A percentile compares a stretch with the other conserved stretches of the same genome.
Evolutionary conservation across 345 rosid species (phyloP).

Genomic region (Rhodomyrtus tomentosa): DNA sequence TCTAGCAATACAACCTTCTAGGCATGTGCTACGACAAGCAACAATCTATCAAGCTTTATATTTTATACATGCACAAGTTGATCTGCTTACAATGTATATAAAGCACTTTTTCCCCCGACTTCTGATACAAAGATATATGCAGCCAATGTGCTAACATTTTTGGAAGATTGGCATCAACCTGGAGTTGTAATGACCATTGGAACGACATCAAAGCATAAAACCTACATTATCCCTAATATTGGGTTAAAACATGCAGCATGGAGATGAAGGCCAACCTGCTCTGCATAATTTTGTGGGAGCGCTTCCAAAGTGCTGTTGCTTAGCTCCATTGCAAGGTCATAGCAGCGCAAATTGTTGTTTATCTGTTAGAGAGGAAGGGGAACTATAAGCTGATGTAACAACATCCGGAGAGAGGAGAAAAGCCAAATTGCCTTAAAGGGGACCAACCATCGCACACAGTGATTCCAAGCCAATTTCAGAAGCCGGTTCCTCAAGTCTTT

Average conservation of each 20-base stretch:
- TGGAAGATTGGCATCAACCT: background rate
- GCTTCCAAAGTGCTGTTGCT: conserved; percentile 86
- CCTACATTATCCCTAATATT: background rate
- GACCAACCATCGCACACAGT: conserved; percentile 90
- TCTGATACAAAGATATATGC: background rate
- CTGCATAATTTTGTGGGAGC: conserved; percentile 93
- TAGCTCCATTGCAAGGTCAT: conserved; percentile 96
- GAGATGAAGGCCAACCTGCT: conserved; percentile 49
- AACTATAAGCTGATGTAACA: background rate
- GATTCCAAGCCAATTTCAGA: conserved; percentile 95
- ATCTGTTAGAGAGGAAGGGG: conserved; percentile 31
- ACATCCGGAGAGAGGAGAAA: background rate
- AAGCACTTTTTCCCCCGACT: background rate
- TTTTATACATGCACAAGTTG: background rate
- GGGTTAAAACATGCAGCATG: background rate
- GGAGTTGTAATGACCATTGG: background rate
- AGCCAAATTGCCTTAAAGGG: background rate
- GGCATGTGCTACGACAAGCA: background rate
- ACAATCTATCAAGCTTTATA: background rate
- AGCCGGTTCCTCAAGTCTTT: conserved; percentile 83
- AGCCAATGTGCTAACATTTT: background rate
- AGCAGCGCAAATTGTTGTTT: conserved; percentile 95
- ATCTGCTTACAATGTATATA: background rate
- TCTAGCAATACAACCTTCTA: background rate
- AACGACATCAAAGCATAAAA: background rate